phyloP scores from a whole-genome alignment of 2,329 filamentous ascomycete species.

The Paramyrothecium sp. region DNA sequence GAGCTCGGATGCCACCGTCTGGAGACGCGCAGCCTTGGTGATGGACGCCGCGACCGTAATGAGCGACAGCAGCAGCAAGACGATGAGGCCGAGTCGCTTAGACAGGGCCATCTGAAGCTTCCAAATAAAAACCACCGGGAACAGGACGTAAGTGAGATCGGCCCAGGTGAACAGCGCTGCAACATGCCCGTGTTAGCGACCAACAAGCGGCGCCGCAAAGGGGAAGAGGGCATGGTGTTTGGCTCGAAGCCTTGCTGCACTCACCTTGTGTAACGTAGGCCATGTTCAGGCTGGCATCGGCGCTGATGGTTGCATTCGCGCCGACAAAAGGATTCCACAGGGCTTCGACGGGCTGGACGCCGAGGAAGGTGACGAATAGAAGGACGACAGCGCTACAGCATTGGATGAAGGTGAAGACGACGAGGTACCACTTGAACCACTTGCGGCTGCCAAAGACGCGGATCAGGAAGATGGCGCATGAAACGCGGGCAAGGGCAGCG shows the following conservation, averaged over 20 bases:
- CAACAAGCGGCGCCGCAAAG: too few species aligned
- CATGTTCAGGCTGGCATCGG: not conserved
- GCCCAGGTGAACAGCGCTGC: slow-evolving; percentile 5
- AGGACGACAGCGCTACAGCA: not conserved
- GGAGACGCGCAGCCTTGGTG: not conserved
- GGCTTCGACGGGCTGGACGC: not conserved
- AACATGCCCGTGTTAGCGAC: too few species aligned
- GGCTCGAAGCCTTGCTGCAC: too few species aligned
- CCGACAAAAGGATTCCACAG: not conserved
- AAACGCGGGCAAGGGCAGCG: not conserved
- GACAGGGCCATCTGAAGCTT: slow-evolving; percentile 12
- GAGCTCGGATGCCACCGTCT: not conserved
- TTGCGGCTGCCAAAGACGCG: not conserved
- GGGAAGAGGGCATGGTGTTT: too few species aligned
- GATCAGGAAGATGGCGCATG: not conserved
- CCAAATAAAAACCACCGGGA: slow-evolving; percentile 15
- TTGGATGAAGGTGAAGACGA: not conserved
- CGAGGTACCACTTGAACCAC: slow-evolving; percentile 1
- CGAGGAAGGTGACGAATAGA: not conserved
- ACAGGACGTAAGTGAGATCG: slow-evolving; percentile 13
- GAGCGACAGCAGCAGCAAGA: not conserved
- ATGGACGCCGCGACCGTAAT: not conserved
- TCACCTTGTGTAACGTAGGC: not conserved
- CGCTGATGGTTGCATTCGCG: not conserved
- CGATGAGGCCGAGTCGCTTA: not conserved